Evolutionary conservation across 805 yeast species (phyloP), one percentile per base, ranked within the genome.

Genomic region (Lipomyces starkeyi): DNA sequence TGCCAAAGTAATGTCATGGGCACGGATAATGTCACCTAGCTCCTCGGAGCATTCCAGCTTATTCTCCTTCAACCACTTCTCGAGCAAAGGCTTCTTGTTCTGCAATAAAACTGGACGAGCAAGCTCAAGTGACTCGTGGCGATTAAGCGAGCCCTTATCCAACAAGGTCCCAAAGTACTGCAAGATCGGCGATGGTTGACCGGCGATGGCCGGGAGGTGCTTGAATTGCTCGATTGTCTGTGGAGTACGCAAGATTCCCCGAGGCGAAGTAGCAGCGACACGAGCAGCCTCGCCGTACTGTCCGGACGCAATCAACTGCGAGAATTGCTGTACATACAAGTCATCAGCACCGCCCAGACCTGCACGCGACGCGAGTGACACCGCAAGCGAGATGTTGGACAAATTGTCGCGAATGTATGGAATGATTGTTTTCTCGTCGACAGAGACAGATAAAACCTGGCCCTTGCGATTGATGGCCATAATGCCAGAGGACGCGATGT

Each of bases 301-400:
- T 74, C 97, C 97, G 74, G 88, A 87, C 72, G 87, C 86, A 75
- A 95, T 84, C 75, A 89, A 85, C 78, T 88, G 88, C 76, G 93
- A 96, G 82, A 95, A 95, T 81, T 94, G 98, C 80, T 93, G 97
- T 68, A 85, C 82, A 80, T 95, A 93, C 71, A 95, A 84, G 75
- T 88, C 88, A 78, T 95, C 99, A 60, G 98, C 99, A 73, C 99
- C 99, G 56, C 97, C 95, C 76, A 95, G 86, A 1, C 97, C 97
- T 76, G 97, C 98, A 80, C 98, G 90, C 2, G 97, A 87, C 34
- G 98, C 96, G 72, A 95, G 86, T 11, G 92, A 84, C 69, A 95
- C 83, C 2, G 98, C 99, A 75, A 95, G 83, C 27, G 89, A 85
- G 40, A 94, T 92, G 77, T 95, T 94, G 63, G 94, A 88, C 70